These are phyloP conservation scores for Penicillium subrubescens DNA, from an alignment of 495 filamentous ascomycete species.

Conservation along the genomic window DNA sequence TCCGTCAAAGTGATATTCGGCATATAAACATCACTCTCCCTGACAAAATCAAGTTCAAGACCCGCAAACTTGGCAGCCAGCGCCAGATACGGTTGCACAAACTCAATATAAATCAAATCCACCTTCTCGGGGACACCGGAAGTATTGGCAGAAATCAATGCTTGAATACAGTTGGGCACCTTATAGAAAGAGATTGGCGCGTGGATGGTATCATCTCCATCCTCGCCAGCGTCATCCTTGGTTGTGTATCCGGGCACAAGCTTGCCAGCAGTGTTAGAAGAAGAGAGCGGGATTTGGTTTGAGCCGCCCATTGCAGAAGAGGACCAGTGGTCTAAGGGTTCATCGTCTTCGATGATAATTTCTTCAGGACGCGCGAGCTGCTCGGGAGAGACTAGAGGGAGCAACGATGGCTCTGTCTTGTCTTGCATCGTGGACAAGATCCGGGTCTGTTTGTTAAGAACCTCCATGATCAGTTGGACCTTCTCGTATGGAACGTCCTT, in stretches of 20 bases:
- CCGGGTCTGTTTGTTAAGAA: conserved; percentile 72
- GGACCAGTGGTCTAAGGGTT: not conserved
- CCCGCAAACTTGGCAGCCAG: conserved; percentile 70
- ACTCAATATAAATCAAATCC: conserved; percentile 89
- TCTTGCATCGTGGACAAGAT: conserved; percentile 45
- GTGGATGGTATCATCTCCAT: conserved; percentile 92
- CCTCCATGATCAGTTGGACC: conserved; percentile 66
- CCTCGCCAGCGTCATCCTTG: conserved; percentile 75
- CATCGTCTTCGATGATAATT: conserved; percentile 9
- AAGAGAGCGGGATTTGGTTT: conserved; percentile 32
- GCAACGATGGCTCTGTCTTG: conserved; percentile 13
- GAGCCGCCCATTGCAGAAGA: not conserved
- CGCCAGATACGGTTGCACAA: conserved; percentile 78
- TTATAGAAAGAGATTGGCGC: conserved; percentile 69
- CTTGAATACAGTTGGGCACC: conserved; percentile 81
- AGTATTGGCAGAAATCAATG: conserved; percentile 56
- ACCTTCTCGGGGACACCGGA: conserved; percentile 61
- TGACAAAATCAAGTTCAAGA: conserved; percentile 55
- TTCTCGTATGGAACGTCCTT: conserved; percentile 75
- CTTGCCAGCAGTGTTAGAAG: conserved; percentile 18
- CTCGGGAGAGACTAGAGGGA: conserved; percentile 42
- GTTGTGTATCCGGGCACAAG: conserved; percentile 86
- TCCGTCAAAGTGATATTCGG: conserved; percentile 69
- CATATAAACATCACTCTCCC: conserved; percentile 64
- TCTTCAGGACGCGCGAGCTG: conserved; percentile 28